These are phyloP conservation scores for Aspergillus spinulosporus DNA, from an alignment of 2,329 filamentous ascomycete genomes.

Conservation along the genomic window DNA sequence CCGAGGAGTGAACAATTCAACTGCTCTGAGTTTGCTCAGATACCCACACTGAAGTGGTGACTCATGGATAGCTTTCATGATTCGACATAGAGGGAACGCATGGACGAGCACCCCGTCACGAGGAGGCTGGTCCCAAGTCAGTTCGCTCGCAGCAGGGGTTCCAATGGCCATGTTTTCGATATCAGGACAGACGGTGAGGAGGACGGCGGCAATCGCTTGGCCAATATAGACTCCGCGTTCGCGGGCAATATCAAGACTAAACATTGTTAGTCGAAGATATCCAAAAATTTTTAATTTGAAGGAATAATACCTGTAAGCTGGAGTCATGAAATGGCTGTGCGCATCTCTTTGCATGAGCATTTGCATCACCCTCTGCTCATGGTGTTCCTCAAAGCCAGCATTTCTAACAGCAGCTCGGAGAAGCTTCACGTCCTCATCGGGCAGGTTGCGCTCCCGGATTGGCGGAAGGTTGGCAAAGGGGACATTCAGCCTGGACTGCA, in stretches of 20 bases:
- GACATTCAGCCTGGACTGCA: neutral
- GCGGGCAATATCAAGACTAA: neutral
- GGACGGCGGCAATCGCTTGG: neutral
- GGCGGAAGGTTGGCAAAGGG: neutral
- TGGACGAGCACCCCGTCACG: too few species aligned
- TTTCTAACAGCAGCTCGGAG: neutral
- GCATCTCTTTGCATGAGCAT: neutral
- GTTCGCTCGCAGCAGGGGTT: neutral
- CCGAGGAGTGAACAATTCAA: neutral
- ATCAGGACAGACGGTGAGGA: neutral
- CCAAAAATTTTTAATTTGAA: too few species aligned
- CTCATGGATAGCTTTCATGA: neutral
- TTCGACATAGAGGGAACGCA: neutral
- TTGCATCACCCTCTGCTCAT: neutral
- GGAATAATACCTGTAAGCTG: too few species aligned
- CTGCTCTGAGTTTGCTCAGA: neutral
- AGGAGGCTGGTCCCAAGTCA: neutral
- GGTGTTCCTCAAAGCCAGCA: neutral
- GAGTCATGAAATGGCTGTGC: neutral
- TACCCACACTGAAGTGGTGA: neutral
- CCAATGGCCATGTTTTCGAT: neutral
- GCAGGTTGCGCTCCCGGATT: neutral
- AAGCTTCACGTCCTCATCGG: neutral
- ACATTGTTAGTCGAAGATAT: neutral
- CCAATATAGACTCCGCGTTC: neutral